A percentile compares a stretch with the other conserved stretches of the same genome.
Conservation (phyloP, 257 asterid genomes). For the Gentiana straminea region DNA sequence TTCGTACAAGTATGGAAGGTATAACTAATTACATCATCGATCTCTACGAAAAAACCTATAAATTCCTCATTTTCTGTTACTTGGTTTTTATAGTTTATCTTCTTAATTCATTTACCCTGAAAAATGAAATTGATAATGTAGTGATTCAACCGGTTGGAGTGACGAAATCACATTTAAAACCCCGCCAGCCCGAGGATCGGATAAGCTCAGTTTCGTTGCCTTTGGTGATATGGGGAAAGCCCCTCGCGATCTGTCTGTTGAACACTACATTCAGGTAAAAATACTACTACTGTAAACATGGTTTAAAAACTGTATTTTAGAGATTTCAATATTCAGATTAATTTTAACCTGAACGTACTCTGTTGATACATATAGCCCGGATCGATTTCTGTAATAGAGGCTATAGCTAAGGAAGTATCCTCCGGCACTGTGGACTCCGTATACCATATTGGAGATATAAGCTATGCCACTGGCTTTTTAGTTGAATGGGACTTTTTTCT, state of each 20-base stretch:
- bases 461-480: conserved; percentile 15
- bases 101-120: too few species aligned
- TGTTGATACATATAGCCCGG: conserved; percentile 44
- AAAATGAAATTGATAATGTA: too few species aligned
- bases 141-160: background rate
- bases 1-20: too few species aligned
- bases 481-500: conserved; percentile 24
- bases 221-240: conserved; percentile 94
- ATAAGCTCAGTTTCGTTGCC: conserved; percentile 50
- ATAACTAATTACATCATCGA: too few species aligned
- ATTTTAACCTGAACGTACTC: too few species aligned
- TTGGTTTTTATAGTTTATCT: too few species aligned
- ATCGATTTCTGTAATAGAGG: conserved; percentile 40
- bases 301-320: too few species aligned
- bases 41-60: too few species aligned
- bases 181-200: conserved; percentile 63
- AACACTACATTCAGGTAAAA: conserved; percentile 72
- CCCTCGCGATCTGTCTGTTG: conserved; percentile 61
- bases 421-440: conserved; percentile 48
- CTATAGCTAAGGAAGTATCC: conserved; percentile 5
- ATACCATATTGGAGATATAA: conserved; percentile 89
- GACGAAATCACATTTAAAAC: conserved; percentile 39
- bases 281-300: too few species aligned
- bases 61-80: too few species aligned
- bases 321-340: too few species aligned